Evolutionary conservation across 2,329 filamentous ascomycete genomes (phyloP), one percentile per base, ranked within the genome.

Genomic region (Eurotiales sp.): DNA sequence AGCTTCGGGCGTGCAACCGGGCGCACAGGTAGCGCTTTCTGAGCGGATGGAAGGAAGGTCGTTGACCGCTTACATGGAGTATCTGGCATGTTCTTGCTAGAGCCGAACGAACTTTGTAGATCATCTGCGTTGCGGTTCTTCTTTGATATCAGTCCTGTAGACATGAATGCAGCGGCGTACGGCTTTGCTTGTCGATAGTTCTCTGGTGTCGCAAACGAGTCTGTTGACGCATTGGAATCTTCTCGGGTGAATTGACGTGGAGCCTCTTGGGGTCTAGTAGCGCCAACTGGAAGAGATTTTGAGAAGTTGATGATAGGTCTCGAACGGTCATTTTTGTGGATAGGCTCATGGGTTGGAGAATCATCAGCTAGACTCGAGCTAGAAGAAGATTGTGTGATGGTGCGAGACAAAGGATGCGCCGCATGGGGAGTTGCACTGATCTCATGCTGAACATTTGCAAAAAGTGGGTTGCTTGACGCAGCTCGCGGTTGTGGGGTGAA

Each of bases 121-220:
- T 89, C 81, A 59, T 96, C 89, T 0, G 85, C 81, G 66, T 88
- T 85, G 52, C 88, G 85, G 63, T 93, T 95, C 69, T 95, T 88
- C 73, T 99, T 99, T 10, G 93, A 96, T 49, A 99, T 86, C 23
- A 99, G 76, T 1, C 92, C 91, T 0, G 93, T 97, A 1, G 93
- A 97, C 77, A 90, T 90, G 71, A 96, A 96, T 6, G 90, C 90
- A 36, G 87, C 84, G 27, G 88, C 85, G 51, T 88, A 79, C 19
- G 91, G 87, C 64, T 85, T 90, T 7, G 83, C 86, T 46, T 82
- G 77, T 68, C 89, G 91, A 72, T 88, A 93, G 50, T 81, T 82
- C 49, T 86, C 80, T 0, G 89, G 89, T 0, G 89, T 95, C 27
- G 86, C 85, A 58, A 89, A 85, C 19, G 77, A 78, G 17, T 76